Conservation (phyloP, 495 filamentous ascomycete species). For the Tuber aestivum region DNA sequence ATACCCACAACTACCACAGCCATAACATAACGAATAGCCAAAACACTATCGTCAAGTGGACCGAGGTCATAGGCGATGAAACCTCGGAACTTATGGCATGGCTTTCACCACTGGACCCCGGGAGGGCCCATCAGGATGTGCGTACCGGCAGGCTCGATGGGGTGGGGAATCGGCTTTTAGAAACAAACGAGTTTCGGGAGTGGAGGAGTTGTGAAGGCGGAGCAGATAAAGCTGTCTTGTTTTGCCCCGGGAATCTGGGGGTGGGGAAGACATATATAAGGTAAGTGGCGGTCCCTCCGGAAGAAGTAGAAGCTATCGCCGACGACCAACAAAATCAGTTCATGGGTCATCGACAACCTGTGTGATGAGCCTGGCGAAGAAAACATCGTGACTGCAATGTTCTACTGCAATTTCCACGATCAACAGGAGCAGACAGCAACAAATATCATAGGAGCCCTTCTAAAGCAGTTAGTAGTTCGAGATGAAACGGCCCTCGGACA, state of each 20-base stretch:
- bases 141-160: not conserved
- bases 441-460: not conserved
- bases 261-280: not conserved
- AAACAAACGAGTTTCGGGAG: not conserved
- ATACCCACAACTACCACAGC: too few relatives aligned
- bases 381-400: not conserved
- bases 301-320: not conserved
- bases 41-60: too few relatives aligned
- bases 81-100: not conserved
- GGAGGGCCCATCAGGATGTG: not conserved
- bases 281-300: not conserved
- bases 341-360: not conserved
- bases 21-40: too few relatives aligned
- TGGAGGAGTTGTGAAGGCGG: not conserved
- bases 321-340: not conserved
- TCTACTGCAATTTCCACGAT: not conserved
- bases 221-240: not conserved
- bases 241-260: not conserved
- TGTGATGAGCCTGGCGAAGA: not conserved
- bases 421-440: not conserved
- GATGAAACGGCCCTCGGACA: not conserved
- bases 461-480: not conserved
- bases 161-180: not conserved
- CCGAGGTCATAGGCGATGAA: not conserved
- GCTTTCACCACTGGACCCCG: not conserved